phyloP scores from a whole-genome alignment of 2,329 filamentous ascomycete genomes.

The Sporothrix schenckii region DNA sequence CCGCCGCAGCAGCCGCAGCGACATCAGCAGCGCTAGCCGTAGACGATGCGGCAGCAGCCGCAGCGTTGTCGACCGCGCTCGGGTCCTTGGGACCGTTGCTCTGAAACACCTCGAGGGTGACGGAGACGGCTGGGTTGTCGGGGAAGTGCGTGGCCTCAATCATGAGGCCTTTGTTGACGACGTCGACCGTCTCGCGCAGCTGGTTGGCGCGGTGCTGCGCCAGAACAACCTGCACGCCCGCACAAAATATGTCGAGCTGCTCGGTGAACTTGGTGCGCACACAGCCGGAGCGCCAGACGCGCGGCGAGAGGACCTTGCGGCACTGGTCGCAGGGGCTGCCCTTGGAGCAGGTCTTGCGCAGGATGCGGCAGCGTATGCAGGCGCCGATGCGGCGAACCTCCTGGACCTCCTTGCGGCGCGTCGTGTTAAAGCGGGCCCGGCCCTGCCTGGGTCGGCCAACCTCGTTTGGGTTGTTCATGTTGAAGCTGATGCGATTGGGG shows the following conservation, averaged over 20 bases:
- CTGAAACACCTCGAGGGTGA: slow-evolving; percentile 51
- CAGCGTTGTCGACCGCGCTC: slow-evolving; percentile 37
- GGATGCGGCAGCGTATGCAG: slow-evolving; percentile 66
- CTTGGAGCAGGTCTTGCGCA: slow-evolving; percentile 68
- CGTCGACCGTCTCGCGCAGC: slow-evolving; percentile 54
- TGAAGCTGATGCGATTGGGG: slow-evolving; percentile 53
- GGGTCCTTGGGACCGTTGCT: slow-evolving; percentile 42
- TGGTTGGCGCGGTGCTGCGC: slow-evolving; percentile 62
- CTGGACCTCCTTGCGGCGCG: slow-evolving; percentile 65
- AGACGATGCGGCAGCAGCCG: slow-evolving; percentile 33
- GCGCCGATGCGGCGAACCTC: slow-evolving; percentile 67
- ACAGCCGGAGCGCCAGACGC: slow-evolving; percentile 67
- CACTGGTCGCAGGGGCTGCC: slow-evolving; percentile 66
- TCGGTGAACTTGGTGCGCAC: slow-evolving; percentile 65
- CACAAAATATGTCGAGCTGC: slow-evolving; percentile 65
- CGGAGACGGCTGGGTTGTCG: slow-evolving; percentile 42
- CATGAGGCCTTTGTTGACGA: slow-evolving; percentile 53
- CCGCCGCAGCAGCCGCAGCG: slow-evolving; percentile 22
- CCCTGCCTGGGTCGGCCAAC: slow-evolving; percentile 52
- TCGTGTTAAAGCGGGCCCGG: slow-evolving; percentile 60
- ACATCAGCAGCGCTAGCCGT: slow-evolving; percentile 20
- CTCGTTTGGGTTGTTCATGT: slow-evolving; percentile 57
- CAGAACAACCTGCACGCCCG: slow-evolving; percentile 64
- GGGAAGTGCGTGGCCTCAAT: slow-evolving; percentile 65
- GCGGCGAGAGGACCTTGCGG: slow-evolving; percentile 63